phyloP scores from a whole-genome alignment of 2,329 filamentous ascomycete species.

The Talaromyces atroroseus region DNA sequence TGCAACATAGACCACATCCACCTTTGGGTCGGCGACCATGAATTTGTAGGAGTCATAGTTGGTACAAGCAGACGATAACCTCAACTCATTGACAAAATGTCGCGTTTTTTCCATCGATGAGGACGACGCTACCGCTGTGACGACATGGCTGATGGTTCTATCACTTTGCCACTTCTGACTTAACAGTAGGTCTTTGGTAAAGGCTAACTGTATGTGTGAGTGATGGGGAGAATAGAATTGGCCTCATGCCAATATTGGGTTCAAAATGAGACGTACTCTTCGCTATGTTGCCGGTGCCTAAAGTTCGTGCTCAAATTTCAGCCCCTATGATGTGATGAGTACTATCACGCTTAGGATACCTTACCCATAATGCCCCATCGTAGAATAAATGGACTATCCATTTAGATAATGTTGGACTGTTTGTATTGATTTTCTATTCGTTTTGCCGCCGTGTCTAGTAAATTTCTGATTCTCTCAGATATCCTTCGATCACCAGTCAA shows the following conservation, averaged over 20 bases:
- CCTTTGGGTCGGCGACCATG: conserved; percentile 68
- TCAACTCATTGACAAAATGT: conserved; percentile 65
- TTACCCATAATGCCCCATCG: conserved; percentile 42
- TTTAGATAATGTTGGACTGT: neutral
- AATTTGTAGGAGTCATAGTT: conserved; percentile 77
- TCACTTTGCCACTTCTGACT: conserved; percentile 66
- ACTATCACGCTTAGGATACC: conserved; percentile 4
- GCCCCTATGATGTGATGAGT: neutral
- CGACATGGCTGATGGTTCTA: conserved; percentile 66
- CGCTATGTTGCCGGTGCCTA: conserved; percentile 5
- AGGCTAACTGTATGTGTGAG: neutral
- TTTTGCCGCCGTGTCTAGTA: no score
- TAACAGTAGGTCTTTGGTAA: conserved; percentile 59
- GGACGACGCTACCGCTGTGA: conserved; percentile 76
- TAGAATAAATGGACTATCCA: conserved; percentile 24
- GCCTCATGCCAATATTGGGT: no score
- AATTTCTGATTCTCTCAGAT: neutral
- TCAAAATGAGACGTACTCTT: neutral
- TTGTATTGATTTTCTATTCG: neutral
- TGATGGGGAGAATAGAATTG: neutral
- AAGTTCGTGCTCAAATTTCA: neutral
- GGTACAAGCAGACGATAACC: conserved; percentile 63
- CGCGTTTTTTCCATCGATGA: conserved; percentile 63
- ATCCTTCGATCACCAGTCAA: neutral
- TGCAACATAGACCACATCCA: conserved; percentile 83